Evolutionary conservation across 495 filamentous ascomycete species (phyloP).

Genomic region (Aspergillus bertholletiae): DNA sequence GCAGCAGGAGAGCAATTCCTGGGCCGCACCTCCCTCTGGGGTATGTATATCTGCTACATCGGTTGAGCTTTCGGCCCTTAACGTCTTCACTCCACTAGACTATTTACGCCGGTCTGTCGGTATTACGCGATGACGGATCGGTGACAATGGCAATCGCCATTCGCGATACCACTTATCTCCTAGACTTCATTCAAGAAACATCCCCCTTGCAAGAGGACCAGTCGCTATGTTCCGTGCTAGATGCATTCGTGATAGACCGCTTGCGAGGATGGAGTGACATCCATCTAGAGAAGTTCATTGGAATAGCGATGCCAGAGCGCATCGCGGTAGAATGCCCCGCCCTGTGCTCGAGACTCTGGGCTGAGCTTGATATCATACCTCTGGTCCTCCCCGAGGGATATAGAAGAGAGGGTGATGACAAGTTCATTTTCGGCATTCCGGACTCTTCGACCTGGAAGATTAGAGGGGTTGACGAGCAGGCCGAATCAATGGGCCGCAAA

Average conservation of each 20-base stretch:
- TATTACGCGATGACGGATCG: constrained; percentile 44
- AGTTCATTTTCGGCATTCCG: constrained; percentile 8
- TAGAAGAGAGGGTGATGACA: constrained; percentile 18
- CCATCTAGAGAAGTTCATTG: constrained; percentile 66
- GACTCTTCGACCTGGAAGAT: constrained; percentile 35
- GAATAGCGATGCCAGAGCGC: constrained; percentile 42
- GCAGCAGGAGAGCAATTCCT: constrained; percentile 7
- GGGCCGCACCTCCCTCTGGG: constrained; percentile 20
- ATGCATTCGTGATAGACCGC: constrained; percentile 50
- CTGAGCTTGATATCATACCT: constrained; percentile 73
- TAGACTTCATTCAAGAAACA: constrained; percentile 67
- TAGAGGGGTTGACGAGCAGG: constrained; percentile 73
- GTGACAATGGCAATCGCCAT: constrained; percentile 63
- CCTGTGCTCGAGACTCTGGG: constrained; percentile 73
- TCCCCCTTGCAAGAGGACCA: constrained; percentile 28
- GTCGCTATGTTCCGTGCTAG: constrained; percentile 35
- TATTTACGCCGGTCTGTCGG: constrained; percentile 62
- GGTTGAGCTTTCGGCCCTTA: not conserved
- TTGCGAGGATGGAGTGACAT: constrained; percentile 55
- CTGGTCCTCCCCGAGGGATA: constrained; percentile 46
- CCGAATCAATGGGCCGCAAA: constrained; percentile 81
- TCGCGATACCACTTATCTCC: constrained; percentile 74
- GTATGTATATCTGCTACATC: constrained; percentile 10
- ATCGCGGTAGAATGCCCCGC: constrained; percentile 47
- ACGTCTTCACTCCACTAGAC: constrained; percentile 37